A percentile compares a stretch with the other conserved stretches of the same genome.
Evolutionary conservation across 2,329 filamentous ascomycete genomes (phyloP).

Genomic region (Fusarium succisae): DNA sequence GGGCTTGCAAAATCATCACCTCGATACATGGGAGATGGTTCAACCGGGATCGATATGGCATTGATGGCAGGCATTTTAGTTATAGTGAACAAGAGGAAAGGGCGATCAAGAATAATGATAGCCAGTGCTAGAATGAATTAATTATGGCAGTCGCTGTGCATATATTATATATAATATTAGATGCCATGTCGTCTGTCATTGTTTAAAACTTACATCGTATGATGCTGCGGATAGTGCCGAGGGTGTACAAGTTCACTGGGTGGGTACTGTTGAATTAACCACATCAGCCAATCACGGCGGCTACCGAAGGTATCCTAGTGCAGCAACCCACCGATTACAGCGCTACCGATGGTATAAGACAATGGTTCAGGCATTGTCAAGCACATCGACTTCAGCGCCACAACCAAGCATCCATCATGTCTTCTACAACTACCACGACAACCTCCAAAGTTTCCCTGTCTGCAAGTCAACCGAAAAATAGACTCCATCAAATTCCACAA

Average conservation of each 20-base stretch:
- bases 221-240: not conserved
- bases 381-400: accelerated
- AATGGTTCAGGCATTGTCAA: not conserved
- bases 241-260: not conserved
- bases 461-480: not conserved
- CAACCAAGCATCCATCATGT: not conserved
- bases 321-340: not conserved
- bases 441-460: not conserved
- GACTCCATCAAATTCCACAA: slow-evolving; percentile 23
- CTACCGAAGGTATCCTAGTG: slow-evolving; percentile 1
- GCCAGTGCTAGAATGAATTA: not conserved
- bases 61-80: not conserved
- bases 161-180: accelerated
- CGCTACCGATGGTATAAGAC: not conserved
- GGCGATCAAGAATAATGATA: not conserved
- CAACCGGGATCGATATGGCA: not conserved
- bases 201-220: accelerated
- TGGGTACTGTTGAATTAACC: not conserved
- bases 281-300: slow-evolving; percentile 12
- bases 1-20: slow-evolving; percentile 2
- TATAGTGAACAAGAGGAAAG: not conserved
- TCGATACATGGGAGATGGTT: not conserved
- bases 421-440: not conserved
- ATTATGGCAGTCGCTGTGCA: not conserved
- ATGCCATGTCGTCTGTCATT: not conserved